Evolutionary conservation across 257 asterid genomes (phyloP).

Genomic region (Solanum medicagineum): DNA sequence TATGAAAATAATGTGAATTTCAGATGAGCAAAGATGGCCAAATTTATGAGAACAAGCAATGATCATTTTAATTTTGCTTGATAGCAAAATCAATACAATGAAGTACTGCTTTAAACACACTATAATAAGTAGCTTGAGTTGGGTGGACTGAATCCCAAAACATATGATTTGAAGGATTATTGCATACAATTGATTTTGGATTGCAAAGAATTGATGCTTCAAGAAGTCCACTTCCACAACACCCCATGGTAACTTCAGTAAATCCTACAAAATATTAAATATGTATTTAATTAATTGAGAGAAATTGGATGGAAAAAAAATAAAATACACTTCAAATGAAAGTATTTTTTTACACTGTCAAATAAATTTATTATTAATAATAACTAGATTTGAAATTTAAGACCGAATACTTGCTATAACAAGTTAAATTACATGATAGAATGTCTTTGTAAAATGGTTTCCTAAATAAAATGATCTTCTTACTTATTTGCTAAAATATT

Average conservation of each 20-base stretch:
- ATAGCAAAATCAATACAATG: constrained; percentile 13
- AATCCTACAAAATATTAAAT: constrained; percentile 23
- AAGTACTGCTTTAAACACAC: constrained; percentile 14
- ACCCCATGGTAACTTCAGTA: constrained; percentile 29
- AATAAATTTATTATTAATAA: neutral
- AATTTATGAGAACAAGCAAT: too few species aligned
- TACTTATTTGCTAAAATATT: neutral
- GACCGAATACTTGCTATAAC: neutral
- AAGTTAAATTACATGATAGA: neutral
- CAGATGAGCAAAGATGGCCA: too few species aligned
- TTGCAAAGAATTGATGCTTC: constrained; percentile 43
- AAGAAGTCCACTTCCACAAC: constrained; percentile 55
- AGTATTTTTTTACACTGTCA: neutral
- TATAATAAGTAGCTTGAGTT: constrained; percentile 33
- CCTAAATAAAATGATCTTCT: neutral
- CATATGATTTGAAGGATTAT: constrained; percentile 32
- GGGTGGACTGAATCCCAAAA: constrained; percentile 74
- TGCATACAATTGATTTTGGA: constrained; percentile 18
- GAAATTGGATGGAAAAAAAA: neutral
- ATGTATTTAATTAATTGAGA: neutral
- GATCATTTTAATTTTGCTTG: neutral
- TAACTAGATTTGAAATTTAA: neutral
- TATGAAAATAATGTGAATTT: too few species aligned
- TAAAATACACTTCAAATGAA: neutral
- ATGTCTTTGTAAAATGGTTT: neutral